Conservation (phyloP, 495 filamentous ascomycete species). For the Copromyces sp. region DNA sequence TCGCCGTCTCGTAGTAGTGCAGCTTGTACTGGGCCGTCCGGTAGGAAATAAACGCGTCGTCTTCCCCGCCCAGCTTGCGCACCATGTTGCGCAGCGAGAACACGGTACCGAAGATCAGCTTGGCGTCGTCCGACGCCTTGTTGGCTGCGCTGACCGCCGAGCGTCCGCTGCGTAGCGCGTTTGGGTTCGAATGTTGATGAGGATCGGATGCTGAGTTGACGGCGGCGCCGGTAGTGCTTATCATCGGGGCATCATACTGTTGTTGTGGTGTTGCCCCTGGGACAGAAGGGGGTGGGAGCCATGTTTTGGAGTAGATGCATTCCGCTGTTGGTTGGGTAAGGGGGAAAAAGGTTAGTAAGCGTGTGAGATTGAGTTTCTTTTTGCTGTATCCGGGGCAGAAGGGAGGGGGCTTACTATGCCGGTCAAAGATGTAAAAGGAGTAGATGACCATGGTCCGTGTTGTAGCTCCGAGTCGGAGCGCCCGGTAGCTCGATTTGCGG, state of each 20-base stretch:
- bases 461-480: not conserved
- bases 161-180: constrained; percentile 18
- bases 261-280: constrained; percentile 9
- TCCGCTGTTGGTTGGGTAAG: constrained; percentile 47
- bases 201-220: constrained; percentile 18
- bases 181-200: constrained; percentile 16
- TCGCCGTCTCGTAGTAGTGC: constrained; percentile 97
- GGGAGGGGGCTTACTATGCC: constrained; percentile 61
- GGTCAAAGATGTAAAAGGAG: constrained; percentile 97
- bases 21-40: constrained; percentile 92
- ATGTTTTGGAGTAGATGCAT: constrained; percentile 85
- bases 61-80: constrained; percentile 80
- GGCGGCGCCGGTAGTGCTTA: not conserved
- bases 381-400: not conserved
- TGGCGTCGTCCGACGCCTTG: constrained; percentile 77
- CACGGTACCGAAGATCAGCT: constrained; percentile 91
- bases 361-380: not conserved
- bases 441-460: constrained; percentile 68
- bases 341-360: constrained; percentile 8
- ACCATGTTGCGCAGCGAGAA: constrained; percentile 97
- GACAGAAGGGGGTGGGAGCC: constrained; percentile 19
- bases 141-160: constrained; percentile 22
- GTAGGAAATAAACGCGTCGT: constrained; percentile 87
- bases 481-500: not conserved
- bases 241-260: constrained; percentile 1